Evolutionary conservation across 2,329 filamentous ascomycete species (phyloP).

Genomic region (Xylariales sp.): DNA sequence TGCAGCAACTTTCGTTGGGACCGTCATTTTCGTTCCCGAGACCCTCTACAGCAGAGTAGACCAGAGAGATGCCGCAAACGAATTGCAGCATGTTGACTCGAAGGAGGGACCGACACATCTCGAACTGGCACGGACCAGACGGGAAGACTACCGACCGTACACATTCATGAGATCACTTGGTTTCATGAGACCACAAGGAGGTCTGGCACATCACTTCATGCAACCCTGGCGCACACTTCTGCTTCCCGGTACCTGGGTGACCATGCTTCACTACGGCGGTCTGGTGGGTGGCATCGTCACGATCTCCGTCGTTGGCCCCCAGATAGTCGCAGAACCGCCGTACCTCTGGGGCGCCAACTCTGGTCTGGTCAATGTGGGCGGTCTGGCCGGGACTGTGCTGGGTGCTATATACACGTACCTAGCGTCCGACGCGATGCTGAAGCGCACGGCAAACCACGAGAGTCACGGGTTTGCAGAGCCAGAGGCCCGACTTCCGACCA

Average conservation of each 20-base stretch:
- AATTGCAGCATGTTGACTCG: neutral
- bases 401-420: constrained; percentile 25
- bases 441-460: constrained; percentile 15
- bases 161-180: constrained; percentile 27
- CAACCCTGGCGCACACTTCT: constrained; percentile 25
- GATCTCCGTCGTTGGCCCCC: constrained; percentile 29
- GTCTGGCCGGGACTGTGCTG: constrained; percentile 24
- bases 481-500: constrained; percentile 26
- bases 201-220: constrained; percentile 16
- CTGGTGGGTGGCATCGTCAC: constrained; percentile 31
- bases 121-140: neutral
- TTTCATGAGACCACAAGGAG: constrained; percentile 17
- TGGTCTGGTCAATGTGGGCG: constrained; percentile 30
- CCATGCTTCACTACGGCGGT: constrained; percentile 33
- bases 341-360: constrained; percentile 30
- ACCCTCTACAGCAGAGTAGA: constrained; percentile 23
- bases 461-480: constrained; percentile 28
- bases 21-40: constrained; percentile 29
- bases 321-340: constrained; percentile 24
- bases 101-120: neutral
- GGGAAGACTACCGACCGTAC: constrained; percentile 1
- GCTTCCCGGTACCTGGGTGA: constrained; percentile 30
- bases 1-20: constrained; percentile 18
- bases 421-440: constrained; percentile 20
- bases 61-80: no score